Base-by-base conservation (phyloP, 805 yeast genomes). In the Lipomyces japonicus region DNA sequence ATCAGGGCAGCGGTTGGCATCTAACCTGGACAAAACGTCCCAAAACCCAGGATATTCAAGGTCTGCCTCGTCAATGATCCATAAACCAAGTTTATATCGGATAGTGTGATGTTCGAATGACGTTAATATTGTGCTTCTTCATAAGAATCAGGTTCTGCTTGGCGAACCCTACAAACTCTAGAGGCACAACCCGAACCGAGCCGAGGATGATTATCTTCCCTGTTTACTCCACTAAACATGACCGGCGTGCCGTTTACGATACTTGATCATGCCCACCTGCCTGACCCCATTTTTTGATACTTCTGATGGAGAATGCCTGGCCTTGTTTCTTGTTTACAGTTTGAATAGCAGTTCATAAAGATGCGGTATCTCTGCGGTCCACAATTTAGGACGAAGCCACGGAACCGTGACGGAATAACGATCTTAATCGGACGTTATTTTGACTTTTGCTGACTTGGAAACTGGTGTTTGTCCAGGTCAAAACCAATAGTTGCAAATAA, bases 41-140 rank as follows among this genome's bases (percentile, higher is more conserved):
- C n/a, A 60, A 40, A 67, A 66, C 1, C 71, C 72, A 56, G 68
- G 72, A 48, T 68, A 63, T 46, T 68, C 72, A 23, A 68, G 57
- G 48, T 68, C 71, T 1, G 71, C 67, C 52, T 68, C 72, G 46
- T 67, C 68, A 22, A 68, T 57, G 9, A 68, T 67, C 62, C 67
- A 68, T 26, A 68, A 60, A 1, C 71, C 71, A 2, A 60, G 53
- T 23, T 53, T 42, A 47, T 66, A 65, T 61, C 6, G 72, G 71
- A 36, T 68, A 67, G 58, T 68, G 72, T 2, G 70, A 65, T 30
- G 69, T 64, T 42, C 72, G 53, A 19, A 68, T 61, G 2, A 71
- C 68, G 53, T 68, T 68, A 34, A 68, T 60, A 42, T 68, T 68
- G 52, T 64, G 61, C 36, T 48, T 47, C 52, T 68, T 68, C 72